Evolutionary conservation across 1,284 basidiomycete species (phyloP), one percentile per base, ranked within the genome.

Genomic region (Papiliotrema laurentii): DNA sequence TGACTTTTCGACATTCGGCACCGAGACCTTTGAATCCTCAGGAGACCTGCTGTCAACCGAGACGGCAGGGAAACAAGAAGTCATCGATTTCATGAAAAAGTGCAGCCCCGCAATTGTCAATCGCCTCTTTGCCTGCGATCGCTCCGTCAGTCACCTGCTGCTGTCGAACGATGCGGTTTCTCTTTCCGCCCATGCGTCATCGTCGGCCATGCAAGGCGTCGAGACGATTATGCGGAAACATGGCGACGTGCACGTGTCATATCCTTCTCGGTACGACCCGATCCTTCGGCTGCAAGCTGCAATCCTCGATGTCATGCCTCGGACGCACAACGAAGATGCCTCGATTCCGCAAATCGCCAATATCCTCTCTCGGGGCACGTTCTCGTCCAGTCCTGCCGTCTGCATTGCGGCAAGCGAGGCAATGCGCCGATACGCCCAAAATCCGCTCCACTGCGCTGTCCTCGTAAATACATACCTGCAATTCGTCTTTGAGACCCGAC

Each of bases 111-210:
- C 82, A 5, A 75, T 90, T 5, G 80, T 81, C 25, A 77, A 78
- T 41, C 79, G 93, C 31, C 81, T 86, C 0, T 72, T 77, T 9
- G 66, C 80, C 5, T 89, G 84, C 64, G 81, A 82, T 61, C 83
- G 83, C 49, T 72, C 80, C 4, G 81, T 90, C 16, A 87, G 87
- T 1, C 76, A 78, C 37, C 85, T 93, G 80, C 84, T 85, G 14
- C 77, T 94, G 31, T 85, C 92, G 42, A 89, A 92, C 56, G 89
- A 93, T 16, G 81, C 87, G 49, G 89, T 86, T 80, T 79, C 81
- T 5, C 64, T 78, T 3, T 72, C 82, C 4, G 81, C 82, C 16
- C 75, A 83, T 31, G 81, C 80, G 43, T 79, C 82, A 0, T 74
- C 81, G 28, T 61, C 64, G n/a, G 66, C 73, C 11, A 66, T 69